A percentile compares a stretch with the other conserved stretches of the same genome.
These are phyloP conservation scores for Phanerochaete carnosa DNA, from an alignment of 768 basidiomycete genomes.

Conservation along the genomic window DNA sequence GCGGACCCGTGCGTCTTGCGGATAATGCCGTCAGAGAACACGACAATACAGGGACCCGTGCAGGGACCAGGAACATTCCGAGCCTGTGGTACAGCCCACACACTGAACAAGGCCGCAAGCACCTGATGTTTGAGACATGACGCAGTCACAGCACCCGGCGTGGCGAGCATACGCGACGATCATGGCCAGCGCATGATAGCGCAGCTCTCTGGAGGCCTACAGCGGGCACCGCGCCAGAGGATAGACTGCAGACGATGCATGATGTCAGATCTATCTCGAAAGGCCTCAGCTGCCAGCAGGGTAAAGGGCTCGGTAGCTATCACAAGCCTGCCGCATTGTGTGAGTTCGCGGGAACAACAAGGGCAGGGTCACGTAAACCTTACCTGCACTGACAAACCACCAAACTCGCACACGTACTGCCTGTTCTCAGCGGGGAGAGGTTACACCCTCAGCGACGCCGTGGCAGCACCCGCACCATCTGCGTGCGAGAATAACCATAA, in stretches of 20 bases:
- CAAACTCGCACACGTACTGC: background rate
- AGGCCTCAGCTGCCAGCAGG: background rate
- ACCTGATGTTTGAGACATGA: background rate
- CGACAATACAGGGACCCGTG: background rate
- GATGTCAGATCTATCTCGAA: background rate
- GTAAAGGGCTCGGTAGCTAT: background rate
- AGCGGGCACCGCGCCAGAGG: background rate
- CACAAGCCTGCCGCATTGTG: background rate
- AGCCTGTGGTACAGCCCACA: background rate
- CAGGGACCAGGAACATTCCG: background rate
- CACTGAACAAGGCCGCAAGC: background rate
- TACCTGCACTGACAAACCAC: background rate
- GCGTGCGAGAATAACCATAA: too few relatives aligned
- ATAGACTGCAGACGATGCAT: background rate
- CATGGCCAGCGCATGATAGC: background rate
- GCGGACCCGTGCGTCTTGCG: background rate
- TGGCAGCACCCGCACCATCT: background rate
- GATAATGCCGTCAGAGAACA: background rate
- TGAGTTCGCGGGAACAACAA: background rate
- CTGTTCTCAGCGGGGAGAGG: background rate
- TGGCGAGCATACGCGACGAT: background rate
- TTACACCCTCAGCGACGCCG: background rate
- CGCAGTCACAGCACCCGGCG: too few relatives aligned
- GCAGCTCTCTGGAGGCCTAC: too few relatives aligned
- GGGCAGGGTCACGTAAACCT: background rate